Conservation (phyloP, 495 filamentous ascomycete species). For the Daldinia caldariorum region DNA sequence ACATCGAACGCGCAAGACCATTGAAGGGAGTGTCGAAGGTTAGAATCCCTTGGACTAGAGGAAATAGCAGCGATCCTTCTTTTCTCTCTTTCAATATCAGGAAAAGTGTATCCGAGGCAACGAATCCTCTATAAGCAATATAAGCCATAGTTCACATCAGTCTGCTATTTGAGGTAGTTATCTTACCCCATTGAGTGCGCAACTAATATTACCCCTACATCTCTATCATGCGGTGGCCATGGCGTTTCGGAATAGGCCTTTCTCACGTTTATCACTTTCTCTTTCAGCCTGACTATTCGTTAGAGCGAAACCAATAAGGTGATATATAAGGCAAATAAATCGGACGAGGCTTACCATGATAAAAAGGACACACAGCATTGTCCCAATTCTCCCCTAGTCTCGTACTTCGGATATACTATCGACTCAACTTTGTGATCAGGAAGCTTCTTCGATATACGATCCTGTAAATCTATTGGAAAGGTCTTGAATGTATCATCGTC, state of each 20-base stretch:
- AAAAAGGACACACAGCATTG: constrained; percentile 79
- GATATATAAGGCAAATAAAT: background rate
- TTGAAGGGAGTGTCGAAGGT: constrained; percentile 96
- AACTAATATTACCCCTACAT: constrained; percentile 81
- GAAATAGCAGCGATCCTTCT: constrained; percentile 60
- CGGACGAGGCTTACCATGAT: constrained; percentile 71
- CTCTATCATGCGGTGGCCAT: constrained; percentile 86
- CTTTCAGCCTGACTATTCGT: constrained; percentile 72
- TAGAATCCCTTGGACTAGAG: constrained; percentile 80
- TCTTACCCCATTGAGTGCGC: constrained; percentile 90
- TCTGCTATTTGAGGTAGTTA: background rate
- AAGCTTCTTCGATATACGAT: constrained; percentile 72
- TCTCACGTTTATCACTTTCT: constrained; percentile 86
- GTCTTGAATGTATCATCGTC: constrained; percentile 84
- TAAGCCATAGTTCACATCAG: background rate
- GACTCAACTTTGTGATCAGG: constrained; percentile 74
- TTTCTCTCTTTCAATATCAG: constrained; percentile 53
- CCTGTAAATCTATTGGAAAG: constrained; percentile 78
- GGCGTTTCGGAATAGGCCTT: constrained; percentile 76
- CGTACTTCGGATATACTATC: constrained; percentile 87
- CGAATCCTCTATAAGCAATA: constrained; percentile 70
- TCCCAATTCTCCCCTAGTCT: constrained; percentile 86
- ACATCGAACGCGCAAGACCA: constrained; percentile 86
- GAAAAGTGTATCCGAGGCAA: constrained; percentile 87
- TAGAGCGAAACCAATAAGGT: background rate